phyloP scores from a whole-genome alignment of 768 basidiomycete genomes.

The Favolaschia claudopus region DNA sequence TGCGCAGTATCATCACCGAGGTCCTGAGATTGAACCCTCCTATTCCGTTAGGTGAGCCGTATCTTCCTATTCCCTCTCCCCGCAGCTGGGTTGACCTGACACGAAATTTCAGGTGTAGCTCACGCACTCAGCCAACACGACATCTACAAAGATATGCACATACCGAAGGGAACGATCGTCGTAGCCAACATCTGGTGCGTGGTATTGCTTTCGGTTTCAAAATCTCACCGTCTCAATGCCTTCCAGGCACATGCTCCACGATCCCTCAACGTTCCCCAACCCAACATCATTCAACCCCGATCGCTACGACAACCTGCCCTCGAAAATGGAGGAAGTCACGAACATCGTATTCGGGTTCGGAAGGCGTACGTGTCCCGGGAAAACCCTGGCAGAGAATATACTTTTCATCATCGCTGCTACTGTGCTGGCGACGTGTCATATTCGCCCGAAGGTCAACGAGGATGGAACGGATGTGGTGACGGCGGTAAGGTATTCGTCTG shows the following conservation, averaged over 20 bases:
- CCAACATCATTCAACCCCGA: slow-evolving; percentile 38
- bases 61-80: neutral
- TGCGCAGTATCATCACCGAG: slow-evolving; percentile 30
- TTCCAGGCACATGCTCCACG: slow-evolving; percentile 18
- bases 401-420: slow-evolving; percentile 13
- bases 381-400: neutral
- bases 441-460: neutral
- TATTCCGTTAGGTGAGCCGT: slow-evolving; percentile 26
- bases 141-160: slow-evolving; percentile 37
- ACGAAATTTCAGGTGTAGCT: slow-evolving; percentile 15
- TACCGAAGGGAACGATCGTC: slow-evolving; percentile 38
- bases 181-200: slow-evolving; percentile 27
- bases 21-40: slow-evolving; percentile 22
- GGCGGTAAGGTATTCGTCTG: neutral
- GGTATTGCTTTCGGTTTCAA: neutral
- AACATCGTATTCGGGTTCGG: slow-evolving; percentile 27
- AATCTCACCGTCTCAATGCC: neutral
- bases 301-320: slow-evolving; percentile 24
- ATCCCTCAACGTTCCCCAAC: slow-evolving; percentile 30
- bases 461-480: slow-evolving; percentile 2
- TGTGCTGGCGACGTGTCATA: slow-evolving; percentile 14
- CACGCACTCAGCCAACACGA: slow-evolving; percentile 38
- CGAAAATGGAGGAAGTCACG: slow-evolving; percentile 20
- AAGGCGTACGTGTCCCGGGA: slow-evolving; percentile 25
- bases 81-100: no score